Evolutionary conservation across 495 filamentous ascomycete genomes (phyloP).

Genomic region (Aspergillus incahuasiensis): DNA sequence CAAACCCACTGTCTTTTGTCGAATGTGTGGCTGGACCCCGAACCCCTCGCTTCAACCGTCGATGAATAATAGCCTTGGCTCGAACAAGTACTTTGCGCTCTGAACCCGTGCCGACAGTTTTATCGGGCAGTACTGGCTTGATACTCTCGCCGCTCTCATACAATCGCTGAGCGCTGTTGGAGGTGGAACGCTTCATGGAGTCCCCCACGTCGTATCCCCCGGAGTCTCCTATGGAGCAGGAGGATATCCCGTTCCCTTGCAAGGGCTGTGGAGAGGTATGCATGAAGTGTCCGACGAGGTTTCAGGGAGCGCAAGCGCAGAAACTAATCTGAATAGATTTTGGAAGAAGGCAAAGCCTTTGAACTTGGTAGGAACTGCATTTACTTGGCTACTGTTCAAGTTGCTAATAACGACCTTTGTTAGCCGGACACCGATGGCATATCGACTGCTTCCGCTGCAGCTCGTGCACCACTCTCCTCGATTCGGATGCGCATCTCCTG

Average conservation of each 20-base stretch:
- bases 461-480: slow-evolving; percentile 88
- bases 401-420: slow-evolving; percentile 13
- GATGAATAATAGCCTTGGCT: slow-evolving; percentile 14
- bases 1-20: slow-evolving; percentile 7
- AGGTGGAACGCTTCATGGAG: slow-evolving; percentile 31
- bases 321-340: slow-evolving; percentile 54
- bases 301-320: slow-evolving; percentile 12
- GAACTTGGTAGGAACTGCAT: slow-evolving; percentile 73
- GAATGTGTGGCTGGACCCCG: slow-evolving; percentile 14
- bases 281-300: slow-evolving; percentile 7
- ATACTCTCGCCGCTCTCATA: neutral
- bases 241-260: slow-evolving; percentile 85
- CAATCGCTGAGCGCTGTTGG: neutral
- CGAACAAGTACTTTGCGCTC: slow-evolving; percentile 14
- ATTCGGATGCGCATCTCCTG: slow-evolving; percentile 96
- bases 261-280: slow-evolving; percentile 96
- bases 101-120: neutral
- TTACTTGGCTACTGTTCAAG: slow-evolving; percentile 1
- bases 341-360: slow-evolving; percentile 98
- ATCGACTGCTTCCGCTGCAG: slow-evolving; percentile 99
- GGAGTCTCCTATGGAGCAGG: slow-evolving; percentile 79
- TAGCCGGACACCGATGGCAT: slow-evolving; percentile 98
- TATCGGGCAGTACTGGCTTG: neutral
- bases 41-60: slow-evolving; percentile 10
- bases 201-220: slow-evolving; percentile 58